Conservation (phyloP, 257 asterid genomes). For the Solanum piurae region DNA sequence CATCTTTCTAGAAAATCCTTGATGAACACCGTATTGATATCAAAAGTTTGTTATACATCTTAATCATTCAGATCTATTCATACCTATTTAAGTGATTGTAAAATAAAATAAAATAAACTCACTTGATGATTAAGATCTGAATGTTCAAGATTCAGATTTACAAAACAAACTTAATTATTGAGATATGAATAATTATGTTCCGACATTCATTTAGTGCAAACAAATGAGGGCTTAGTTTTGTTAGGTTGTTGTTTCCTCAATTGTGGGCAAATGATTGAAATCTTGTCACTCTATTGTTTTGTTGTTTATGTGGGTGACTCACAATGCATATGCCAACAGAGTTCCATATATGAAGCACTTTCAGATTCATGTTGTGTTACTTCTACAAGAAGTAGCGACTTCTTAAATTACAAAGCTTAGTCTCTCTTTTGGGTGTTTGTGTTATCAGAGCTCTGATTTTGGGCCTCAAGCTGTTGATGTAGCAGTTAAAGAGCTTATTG, state of each 20-base stretch:
- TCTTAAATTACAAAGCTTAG: background rate
- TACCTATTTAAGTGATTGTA: background rate
- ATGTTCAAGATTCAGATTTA: background rate
- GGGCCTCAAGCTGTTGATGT: conserved; percentile 52
- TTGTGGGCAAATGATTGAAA: background rate
- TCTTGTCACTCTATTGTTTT: background rate
- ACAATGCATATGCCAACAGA: background rate
- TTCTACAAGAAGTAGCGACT: background rate
- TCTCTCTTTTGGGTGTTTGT: background rate
- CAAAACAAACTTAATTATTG: background rate
- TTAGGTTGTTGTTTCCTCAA: background rate
- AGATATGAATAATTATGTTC: background rate
- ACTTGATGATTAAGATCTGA: background rate
- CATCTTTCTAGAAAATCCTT: background rate
- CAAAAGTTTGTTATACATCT: background rate
- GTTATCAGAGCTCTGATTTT: conserved; percentile 48
- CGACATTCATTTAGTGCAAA: background rate
- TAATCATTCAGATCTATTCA: background rate
- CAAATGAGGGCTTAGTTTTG: background rate
- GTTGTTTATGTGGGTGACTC: background rate
- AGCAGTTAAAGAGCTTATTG: conserved; percentile 54
- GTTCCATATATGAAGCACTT: background rate
- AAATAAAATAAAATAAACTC: too few species aligned
- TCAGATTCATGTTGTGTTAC: background rate
- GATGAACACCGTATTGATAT: background rate